Percentiles rank a stretch among this genome's conserved stretches.
Evolutionary conservation across 768 basidiomycete genomes (phyloP).

Genomic region (Tylopilus vinaceipallidus): DNA sequence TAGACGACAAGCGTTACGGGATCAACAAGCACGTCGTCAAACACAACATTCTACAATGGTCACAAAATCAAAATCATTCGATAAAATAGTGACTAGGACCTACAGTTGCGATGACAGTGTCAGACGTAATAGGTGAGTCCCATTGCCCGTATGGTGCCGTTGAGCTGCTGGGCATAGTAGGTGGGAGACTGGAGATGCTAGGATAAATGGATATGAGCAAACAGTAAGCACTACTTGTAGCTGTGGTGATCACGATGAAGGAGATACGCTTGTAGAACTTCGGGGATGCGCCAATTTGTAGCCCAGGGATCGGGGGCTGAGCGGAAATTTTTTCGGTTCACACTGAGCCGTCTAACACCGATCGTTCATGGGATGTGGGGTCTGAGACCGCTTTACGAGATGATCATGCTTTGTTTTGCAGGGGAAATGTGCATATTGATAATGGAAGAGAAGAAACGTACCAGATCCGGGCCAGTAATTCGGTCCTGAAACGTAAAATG

Average conservation of each 20-base stretch:
- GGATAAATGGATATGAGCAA: background rate
- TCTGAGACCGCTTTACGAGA: background rate
- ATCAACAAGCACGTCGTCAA: constrained; percentile 54
- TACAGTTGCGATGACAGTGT: constrained; percentile 46
- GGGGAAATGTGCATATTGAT: background rate
- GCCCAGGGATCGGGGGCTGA: too few relatives aligned
- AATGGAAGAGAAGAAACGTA: background rate
- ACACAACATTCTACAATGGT: constrained; percentile 21
- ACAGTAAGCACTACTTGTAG: background rate
- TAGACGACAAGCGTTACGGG: constrained; percentile 43
- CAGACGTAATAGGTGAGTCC: constrained; percentile 53
- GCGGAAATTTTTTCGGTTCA: background rate
- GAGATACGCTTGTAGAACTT: too few relatives aligned
- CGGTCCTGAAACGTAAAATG: background rate
- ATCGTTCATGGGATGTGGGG: background rate
- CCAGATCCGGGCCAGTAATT: too few relatives aligned
- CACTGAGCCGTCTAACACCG: background rate
- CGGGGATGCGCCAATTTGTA: too few relatives aligned
- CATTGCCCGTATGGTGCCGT: constrained; percentile 58
- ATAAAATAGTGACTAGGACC: background rate
- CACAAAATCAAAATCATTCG: background rate
- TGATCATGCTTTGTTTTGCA: too few relatives aligned
- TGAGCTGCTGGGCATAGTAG: background rate
- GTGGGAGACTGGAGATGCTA: background rate
- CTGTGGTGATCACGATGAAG: too few relatives aligned